Conservation (phyloP, 2,329 filamentous ascomycete genomes). For the Cordyceps tenuipes region DNA sequence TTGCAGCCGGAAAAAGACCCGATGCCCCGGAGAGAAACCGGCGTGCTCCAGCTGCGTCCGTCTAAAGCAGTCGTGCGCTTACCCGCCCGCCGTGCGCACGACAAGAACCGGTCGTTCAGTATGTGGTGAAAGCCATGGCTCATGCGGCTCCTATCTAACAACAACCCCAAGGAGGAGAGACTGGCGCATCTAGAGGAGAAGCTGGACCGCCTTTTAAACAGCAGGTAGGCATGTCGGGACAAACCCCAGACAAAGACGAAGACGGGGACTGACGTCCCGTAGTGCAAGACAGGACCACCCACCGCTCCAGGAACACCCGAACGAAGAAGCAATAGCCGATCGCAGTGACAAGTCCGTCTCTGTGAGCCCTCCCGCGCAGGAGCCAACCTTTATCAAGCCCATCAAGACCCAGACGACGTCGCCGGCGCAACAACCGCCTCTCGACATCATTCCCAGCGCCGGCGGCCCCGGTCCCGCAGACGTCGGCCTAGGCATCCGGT, state of each 20-base stretch:
- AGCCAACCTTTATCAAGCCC: conserved; percentile 9
- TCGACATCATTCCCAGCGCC: conserved; percentile 12
- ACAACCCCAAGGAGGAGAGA: conserved; percentile 35
- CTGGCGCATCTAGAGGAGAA: conserved; percentile 44
- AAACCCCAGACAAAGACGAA: background rate
- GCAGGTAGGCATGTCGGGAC: conserved; percentile 18
- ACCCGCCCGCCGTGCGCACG: conserved; percentile 30
- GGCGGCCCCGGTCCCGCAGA: conserved; percentile 25
- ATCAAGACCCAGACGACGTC: conserved; percentile 13
- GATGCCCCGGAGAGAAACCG: conserved; percentile 43
- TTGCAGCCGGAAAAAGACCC: conserved; percentile 34
- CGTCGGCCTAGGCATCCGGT: conserved; percentile 25
- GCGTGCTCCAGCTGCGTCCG: conserved; percentile 42
- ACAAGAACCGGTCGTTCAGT: conserved; percentile 36
- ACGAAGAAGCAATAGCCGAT: conserved; percentile 22
- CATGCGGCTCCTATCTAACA: conserved; percentile 3
- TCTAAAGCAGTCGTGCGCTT: conserved; percentile 39
- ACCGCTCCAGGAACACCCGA: conserved; percentile 20
- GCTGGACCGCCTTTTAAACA: conserved; percentile 40
- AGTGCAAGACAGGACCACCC: conserved; percentile 5
- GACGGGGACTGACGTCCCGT: background rate
- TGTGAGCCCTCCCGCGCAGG: conserved; percentile 20
- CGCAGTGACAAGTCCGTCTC: conserved; percentile 29
- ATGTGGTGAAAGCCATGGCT: conserved; percentile 17
- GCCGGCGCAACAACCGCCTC: conserved; percentile 8